Evolutionary conservation across 441 rosid genomes (phyloP).

Genomic region (Viola pubescens): DNA sequence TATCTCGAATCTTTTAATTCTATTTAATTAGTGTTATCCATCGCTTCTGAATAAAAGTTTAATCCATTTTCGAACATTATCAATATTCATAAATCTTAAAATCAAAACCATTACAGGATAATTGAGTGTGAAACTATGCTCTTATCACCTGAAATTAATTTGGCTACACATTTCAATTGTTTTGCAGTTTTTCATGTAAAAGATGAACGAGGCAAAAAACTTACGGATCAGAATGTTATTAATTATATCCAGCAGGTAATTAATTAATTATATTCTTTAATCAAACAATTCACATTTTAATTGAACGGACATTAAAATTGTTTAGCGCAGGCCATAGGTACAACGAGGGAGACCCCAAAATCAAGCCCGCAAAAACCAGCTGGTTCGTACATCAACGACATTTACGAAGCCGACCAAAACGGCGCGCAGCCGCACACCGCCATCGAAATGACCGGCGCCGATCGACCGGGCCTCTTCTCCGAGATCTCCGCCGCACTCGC

Average conservation of each 20-base stretch:
- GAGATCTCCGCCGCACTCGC: conserved; percentile 64
- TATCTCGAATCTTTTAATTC: too few species aligned
- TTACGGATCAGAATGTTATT: conserved; percentile 44
- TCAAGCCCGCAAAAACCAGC: conserved; percentile 15
- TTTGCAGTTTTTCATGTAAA: conserved; percentile 68
- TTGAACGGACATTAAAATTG: neutral
- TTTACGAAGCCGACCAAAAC: conserved; percentile 16
- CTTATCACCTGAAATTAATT: too few species aligned
- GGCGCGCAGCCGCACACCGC: conserved; percentile 38
- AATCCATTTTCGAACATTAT: too few species aligned
- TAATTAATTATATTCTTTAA: neutral
- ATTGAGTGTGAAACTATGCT: too few species aligned
- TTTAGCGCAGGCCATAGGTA: conserved; percentile 45
- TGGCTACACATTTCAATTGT: too few species aligned
- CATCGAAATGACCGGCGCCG: conserved; percentile 60
- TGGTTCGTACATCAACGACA: conserved; percentile 17
- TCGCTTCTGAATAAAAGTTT: too few species aligned
- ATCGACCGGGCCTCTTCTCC: conserved; percentile 67
- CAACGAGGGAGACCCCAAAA: conserved; percentile 32
- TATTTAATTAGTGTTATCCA: too few species aligned
- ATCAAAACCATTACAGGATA: too few species aligned
- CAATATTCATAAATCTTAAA: too few species aligned
- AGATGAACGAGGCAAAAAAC: conserved; percentile 60
- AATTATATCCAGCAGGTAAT: conserved; percentile 54
- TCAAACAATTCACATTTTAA: neutral